These are phyloP conservation scores for Dovyalis caffra DNA, from an alignment of 345 rosid genomes.

Conservation along the genomic window DNA sequence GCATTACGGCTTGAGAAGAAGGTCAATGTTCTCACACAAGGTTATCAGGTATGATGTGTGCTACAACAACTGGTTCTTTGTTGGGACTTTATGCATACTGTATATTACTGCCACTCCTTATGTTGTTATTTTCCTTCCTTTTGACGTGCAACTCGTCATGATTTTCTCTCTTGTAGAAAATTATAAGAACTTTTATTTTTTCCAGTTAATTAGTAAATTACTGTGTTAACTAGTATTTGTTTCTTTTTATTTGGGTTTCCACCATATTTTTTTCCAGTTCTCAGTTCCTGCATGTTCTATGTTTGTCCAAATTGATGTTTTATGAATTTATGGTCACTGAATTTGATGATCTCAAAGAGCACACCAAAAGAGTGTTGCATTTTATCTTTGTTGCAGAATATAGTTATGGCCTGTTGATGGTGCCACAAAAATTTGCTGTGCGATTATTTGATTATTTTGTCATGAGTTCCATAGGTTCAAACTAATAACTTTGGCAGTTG, in stretches of 20 bases:
- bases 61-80: not conserved
- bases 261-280: not conserved
- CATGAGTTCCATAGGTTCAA: not conserved
- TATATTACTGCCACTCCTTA: not conserved
- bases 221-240: not conserved
- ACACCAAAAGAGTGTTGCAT: not conserved
- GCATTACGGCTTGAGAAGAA: conserved; percentile 77
- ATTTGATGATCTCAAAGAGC: not conserved
- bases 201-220: not conserved
- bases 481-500: not conserved
- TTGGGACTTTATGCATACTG: not conserved
- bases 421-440: not conserved
- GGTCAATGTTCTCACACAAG: conserved; percentile 77
- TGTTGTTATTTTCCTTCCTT: not conserved
- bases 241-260: not conserved
- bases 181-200: not conserved
- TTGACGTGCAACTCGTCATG: not conserved
- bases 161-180: not conserved
- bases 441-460: not conserved
- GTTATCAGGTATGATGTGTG: conserved; percentile 74
- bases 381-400: not conserved
- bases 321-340: not conserved
- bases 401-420: not conserved
- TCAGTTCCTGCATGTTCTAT: not conserved
- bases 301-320: not conserved